These are phyloP conservation scores for Starmerella floricola DNA, from an alignment of 805 yeast species.

Conservation along the genomic window DNA sequence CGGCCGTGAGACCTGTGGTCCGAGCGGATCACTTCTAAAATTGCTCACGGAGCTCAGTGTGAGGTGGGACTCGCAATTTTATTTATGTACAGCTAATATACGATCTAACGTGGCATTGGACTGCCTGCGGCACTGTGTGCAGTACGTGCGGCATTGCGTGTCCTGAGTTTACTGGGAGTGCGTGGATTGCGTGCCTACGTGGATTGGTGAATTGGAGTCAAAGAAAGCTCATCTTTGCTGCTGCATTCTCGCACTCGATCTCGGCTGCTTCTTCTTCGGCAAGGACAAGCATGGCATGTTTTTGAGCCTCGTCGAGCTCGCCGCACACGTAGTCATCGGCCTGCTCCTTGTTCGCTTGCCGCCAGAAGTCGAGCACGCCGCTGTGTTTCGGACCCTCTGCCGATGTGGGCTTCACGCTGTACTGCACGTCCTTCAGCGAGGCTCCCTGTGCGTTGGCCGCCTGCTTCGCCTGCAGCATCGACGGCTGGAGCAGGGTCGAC, in stretches of 20 bases:
- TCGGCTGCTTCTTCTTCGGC: background rate
- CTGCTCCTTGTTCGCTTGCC: constrained; percentile 50
- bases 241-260: background rate
- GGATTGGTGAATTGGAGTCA: too few relatives aligned
- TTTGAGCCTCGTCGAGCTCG: background rate
- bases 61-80: background rate
- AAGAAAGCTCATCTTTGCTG: background rate
- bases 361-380: constrained; percentile 57
- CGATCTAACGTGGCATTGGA: too few relatives aligned
- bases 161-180: too few relatives aligned
- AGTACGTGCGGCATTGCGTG: too few relatives aligned
- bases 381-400: constrained; percentile 52
- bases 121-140: too few relatives aligned
- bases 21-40: background rate
- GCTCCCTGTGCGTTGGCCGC: constrained; percentile 19
- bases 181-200: too few relatives aligned
- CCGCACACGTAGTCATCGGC: constrained; percentile 24
- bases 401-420: constrained; percentile 55
- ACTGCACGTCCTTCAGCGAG: constrained; percentile 53
- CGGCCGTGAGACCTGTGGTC: background rate
- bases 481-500: constrained; percentile 24
- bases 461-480: constrained; percentile 7
- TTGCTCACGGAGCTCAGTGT: background rate
- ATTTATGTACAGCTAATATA: too few relatives aligned
- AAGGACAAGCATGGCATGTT: background rate